Evolutionary conservation across 345 rosid species (phyloP), one percentile per base, ranked within the genome.

Genomic region (Populus pruinosa): DNA sequence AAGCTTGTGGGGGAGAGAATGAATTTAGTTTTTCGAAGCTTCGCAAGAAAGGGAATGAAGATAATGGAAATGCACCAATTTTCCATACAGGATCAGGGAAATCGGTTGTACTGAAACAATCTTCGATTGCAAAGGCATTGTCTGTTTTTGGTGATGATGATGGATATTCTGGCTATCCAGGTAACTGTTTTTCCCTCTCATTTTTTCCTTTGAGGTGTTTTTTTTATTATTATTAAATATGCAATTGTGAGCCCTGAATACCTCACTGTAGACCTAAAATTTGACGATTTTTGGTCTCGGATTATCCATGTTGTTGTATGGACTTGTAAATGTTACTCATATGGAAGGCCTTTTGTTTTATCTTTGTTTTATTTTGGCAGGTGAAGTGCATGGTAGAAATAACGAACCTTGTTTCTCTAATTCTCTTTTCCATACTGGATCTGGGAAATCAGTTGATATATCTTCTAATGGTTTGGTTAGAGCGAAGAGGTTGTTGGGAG

Each of bases 401-500:
- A 81, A 49, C 75, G 85, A 50, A 33, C 11, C 56, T 14, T 75
- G 82, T 69, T 78, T 68, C 44, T 78, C 89, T 73, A 84, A 79
- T 71, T 81, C 93, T 69, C 78, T 91, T 76, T 93, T 95, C 83
- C 91, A 87, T 77, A 92, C 97, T 63, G 98, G 88, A 44, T 91
- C 97, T 36, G 94, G 97, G 68, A 93, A 91, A 81, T 80, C 70
- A 74, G 92, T 93, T 44, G 80, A 77, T 75, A 74, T 87, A 80
- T 91, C 99, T 78, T 87, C 94, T 75, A 84, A 89, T 53, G 91
- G 96, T 73, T 70, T 93, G 70, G 77, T 82, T 36, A 91, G 87
- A 88, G 98, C 98, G 77, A 91, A 86, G 87, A 82, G 79, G 53
- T 78, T 93, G 85, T 73, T 95, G 86, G 93, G 94, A 53, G 73